Evolutionary conservation across 345 rosid species (phyloP), one percentile per base, ranked within the genome.

Genomic region (Lumnitzera racemosa): DNA sequence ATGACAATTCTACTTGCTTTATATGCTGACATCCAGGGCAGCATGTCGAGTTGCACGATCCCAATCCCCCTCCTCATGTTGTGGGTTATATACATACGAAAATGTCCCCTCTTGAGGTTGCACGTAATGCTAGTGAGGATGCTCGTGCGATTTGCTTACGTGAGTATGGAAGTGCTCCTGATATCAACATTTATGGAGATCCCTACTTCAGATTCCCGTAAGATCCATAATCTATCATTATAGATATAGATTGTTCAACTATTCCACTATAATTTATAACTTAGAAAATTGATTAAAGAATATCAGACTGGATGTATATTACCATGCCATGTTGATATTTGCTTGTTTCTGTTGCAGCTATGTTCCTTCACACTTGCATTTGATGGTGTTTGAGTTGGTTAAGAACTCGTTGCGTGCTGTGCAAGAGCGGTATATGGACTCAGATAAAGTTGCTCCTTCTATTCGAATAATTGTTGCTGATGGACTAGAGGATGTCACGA

Each of bases 11-110:
- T 36, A 4, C 4, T 36, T 36, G 43, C 49, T 61, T 61, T n/a
- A 52, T 20, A 50, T 58, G 67, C 59, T 75, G 68, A 72, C 73
- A 60, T 78, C 52, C 92, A 90, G 99, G 96, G 80, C 97, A 95
- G 84, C 99, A 95, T 55, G 99, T 95, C 67, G 96, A 95, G 78
- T 72, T 95, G 81, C 99, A 95, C 76, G 90, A 90, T 74, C 92
- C 92, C 48, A 83, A 86, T 24, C 95, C 99, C 4, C 85, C 85
- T 63, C 96, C 84, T 57, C 81, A 86, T 66, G 74, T 78, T 13
- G 81, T 95, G 51, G 99, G 99, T 47, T 90, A 77, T 73, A 95
- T 95, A 73, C 79, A 95, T 72, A 88, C 97, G 36, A 88, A 83
- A 76, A 90, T 88, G 97, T 95, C 99, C 73, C 99, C 99, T 0